These are phyloP conservation scores for Xylariaceae sp. DNA, from an alignment of 2,329 filamentous ascomycete genomes.

Conservation along the genomic window DNA sequence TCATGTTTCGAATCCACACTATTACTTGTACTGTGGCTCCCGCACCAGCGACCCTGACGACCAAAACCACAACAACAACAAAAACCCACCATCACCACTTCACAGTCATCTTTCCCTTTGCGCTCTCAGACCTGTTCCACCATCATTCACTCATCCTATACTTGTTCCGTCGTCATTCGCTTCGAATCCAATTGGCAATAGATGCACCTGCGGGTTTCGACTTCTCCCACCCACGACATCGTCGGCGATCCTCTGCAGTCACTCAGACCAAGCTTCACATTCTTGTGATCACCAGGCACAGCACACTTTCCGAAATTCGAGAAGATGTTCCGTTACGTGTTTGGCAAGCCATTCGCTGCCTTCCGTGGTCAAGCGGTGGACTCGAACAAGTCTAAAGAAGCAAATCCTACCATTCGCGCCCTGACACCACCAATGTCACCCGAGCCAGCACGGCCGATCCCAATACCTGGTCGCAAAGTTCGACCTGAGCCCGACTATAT, in stretches of 20 bases:
- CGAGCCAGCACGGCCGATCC: conserved; percentile 3
- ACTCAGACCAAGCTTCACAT: background rate
- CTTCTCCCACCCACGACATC: background rate
- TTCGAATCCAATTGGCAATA: background rate
- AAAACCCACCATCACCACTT: background rate
- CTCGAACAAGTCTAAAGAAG: background rate
- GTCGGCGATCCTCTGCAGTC: background rate
- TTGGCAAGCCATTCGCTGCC: background rate
- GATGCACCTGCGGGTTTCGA: too few relatives aligned
- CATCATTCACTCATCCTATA: background rate
- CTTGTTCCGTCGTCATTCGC: background rate
- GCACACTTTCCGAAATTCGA: background rate
- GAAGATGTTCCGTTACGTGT: background rate
- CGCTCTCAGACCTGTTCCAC: background rate
- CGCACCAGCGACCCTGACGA: too few relatives aligned
- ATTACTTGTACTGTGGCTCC: too few relatives aligned
- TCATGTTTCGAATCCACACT: background rate
- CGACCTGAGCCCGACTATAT: too few relatives aligned
- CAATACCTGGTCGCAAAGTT: background rate
- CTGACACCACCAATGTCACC: conserved; percentile 19
- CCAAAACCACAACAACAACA: too few relatives aligned
- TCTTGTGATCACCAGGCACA: background rate
- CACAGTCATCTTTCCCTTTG: background rate
- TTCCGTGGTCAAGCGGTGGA: background rate
- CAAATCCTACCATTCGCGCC: background rate